phyloP scores from a whole-genome alignment of 345 rosid species.

The Ceriops tagal region DNA sequence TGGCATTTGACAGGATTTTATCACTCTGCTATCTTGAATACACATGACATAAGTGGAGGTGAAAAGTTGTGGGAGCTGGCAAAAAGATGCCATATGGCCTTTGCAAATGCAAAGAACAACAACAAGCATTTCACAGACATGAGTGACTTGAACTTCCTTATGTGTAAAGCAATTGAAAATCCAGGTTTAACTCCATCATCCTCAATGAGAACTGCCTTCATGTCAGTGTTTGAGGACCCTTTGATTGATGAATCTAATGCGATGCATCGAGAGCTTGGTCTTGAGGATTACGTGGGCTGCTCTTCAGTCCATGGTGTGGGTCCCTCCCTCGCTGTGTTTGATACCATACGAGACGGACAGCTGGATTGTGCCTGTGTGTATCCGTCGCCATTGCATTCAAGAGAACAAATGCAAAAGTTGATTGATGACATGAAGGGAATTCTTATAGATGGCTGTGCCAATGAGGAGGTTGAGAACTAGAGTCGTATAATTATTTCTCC shows the following conservation, averaged over 20 bases:
- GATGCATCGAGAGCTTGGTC: conserved; percentile 30
- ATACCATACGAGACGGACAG: conserved; percentile 54
- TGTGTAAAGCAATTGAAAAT: conserved; percentile 79
- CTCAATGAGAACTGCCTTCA: conserved; percentile 54
- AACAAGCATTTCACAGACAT: conserved; percentile 77
- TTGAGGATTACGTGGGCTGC: conserved; percentile 60
- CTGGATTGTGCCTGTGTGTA: conserved; percentile 65
- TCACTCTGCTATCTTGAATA: conserved; percentile 64
- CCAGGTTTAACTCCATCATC: conserved; percentile 69
- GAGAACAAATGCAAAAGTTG: conserved; percentile 61
- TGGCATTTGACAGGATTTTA: conserved; percentile 52
- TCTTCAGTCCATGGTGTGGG: conserved; percentile 72
- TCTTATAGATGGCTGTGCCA: conserved; percentile 32
- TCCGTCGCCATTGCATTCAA: conserved; percentile 74
- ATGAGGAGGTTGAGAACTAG: background rate
- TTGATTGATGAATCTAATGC: conserved; percentile 35
- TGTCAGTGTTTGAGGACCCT: conserved; percentile 68
- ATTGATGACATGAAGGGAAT: conserved; percentile 48
- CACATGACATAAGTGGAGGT: conserved; percentile 50
- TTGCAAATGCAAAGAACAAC: conserved; percentile 45
- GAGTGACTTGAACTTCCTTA: conserved; percentile 70
- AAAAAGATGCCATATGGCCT: conserved; percentile 42
- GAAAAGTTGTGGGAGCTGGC: conserved; percentile 72
- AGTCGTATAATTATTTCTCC: no score
- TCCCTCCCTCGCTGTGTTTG: conserved; percentile 59